Base-by-base conservation (phyloP, 2,329 filamentous ascomycete species). In the Stachybotrys chartarum region DNA sequence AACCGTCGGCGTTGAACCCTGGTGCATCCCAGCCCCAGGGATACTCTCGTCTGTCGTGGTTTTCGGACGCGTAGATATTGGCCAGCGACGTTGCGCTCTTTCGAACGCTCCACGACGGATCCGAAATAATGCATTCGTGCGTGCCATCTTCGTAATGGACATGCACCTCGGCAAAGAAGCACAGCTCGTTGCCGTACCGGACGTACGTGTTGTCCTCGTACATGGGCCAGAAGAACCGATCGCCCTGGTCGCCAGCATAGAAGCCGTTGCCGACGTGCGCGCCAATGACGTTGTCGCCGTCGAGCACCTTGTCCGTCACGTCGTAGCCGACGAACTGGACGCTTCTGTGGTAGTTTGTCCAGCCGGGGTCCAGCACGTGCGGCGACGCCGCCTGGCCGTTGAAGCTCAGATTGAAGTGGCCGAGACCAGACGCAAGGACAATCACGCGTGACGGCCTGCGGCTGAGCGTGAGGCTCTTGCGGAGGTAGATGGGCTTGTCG, bases 271-370 rank as follows among this genome's bases (percentile, higher is more conserved):
- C 72, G 1, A 76, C 58, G 54, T 65, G 71, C 3, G 74, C 70
- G 0, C 66, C 72, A 50, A 79, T 64, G 0, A 65, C 64, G 57
- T 79, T 79, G 12, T 63, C 54, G 3, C 67, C 67, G 5, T 62
- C 48, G 0, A 32, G 57, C 1, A 76, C 54, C 11, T 66, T 64
- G 3, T 60, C 50, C 5, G 73, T 73, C 6, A 77, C 59, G 55
- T 77, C 74, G 57, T 76, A 75, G 3, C 67, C 71, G 1, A 74
- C 72, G 50, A 72, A 76, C 10, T 76, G 73, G 1, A 74, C 70
- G 4, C 68, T 73, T 50, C 65, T 61, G 56, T 73, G 70, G 55
- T 73, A 73, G 51, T 73, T 70, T 4, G 67, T 71, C 71, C 70
- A 74, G 17, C 72, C 72, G 6, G 71, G 71, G 51, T 70, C 68